Evolutionary conservation across 1,284 basidiomycete species (phyloP).

Genomic region (Tilletia caries): DNA sequence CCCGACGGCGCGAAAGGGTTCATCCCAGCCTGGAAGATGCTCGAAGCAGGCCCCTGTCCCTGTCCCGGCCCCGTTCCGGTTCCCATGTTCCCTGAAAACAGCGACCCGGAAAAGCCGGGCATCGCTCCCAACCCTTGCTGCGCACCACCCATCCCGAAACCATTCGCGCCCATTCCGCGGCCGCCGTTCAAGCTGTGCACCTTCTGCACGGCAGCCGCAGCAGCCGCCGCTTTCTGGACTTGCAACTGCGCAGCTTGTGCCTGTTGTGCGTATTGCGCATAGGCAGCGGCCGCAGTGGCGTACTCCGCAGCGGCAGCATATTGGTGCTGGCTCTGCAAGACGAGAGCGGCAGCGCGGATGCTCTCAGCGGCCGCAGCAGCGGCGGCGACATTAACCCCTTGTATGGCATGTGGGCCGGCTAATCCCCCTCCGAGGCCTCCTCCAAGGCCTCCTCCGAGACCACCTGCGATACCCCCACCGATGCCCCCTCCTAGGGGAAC

Average conservation of each 20-base stretch:
- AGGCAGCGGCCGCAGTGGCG: conserved; percentile 3
- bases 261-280: conserved; percentile 6
- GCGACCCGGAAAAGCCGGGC: background rate
- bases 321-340: conserved; percentile 1
- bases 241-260: conserved; percentile 1
- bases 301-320: conserved; percentile 7
- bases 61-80: too few species aligned
- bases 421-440: too few species aligned
- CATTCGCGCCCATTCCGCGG: background rate
- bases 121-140: background rate
- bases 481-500: too few species aligned
- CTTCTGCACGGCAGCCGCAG: background rate
- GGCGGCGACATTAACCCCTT: background rate
- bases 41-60: background rate
- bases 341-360: background rate
- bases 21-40: background rate
- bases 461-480: too few species aligned
- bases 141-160: background rate
- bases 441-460: too few species aligned
- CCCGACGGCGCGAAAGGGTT: conserved; percentile 2
- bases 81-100: too few species aligned
- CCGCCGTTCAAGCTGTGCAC: background rate
- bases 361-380: conserved; percentile 8
- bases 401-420: too few species aligned
- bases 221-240: background rate